Evolutionary conservation across 169 alveolate species (phyloP).

Genomic region (Ichthyophthirius multifiliis): DNA sequence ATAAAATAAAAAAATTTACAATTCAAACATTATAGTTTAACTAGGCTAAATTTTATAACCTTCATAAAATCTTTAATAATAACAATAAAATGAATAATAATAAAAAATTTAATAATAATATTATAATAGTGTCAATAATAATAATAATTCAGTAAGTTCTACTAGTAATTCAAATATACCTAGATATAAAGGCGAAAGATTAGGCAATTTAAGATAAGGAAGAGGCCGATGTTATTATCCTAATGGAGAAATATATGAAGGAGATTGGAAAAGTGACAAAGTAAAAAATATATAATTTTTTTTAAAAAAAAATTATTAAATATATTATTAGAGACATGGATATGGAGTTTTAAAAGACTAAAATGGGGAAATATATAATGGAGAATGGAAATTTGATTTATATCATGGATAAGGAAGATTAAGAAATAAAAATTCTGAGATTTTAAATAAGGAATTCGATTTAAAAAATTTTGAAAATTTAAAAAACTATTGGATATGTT

Average conservation of each 20-base stretch:
- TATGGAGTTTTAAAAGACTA: background rate
- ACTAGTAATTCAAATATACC: background rate
- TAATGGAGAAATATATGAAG: conserved; percentile 22
- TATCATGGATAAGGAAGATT: background rate
- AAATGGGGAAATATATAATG: background rate
- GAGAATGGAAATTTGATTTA: background rate
- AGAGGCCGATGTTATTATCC: conserved; percentile 17
- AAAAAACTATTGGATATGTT: background rate
- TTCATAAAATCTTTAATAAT: too few species aligned
- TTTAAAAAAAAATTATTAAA: too few species aligned
- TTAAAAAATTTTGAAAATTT: background rate
- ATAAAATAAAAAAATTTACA: too few species aligned
- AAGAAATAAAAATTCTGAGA: background rate
- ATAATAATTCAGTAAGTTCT: too few species aligned
- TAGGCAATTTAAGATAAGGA: background rate
- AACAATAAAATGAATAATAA: too few species aligned
- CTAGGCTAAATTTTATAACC: too few species aligned
- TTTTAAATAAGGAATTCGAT: background rate
- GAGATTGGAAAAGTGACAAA: conserved; percentile 30
- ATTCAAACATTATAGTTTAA: too few species aligned
- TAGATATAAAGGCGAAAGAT: background rate
- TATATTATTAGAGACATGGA: too few species aligned
- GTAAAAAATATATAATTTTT: too few species aligned
- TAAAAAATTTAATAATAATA: too few species aligned
- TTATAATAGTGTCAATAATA: too few species aligned